Evolutionary conservation across 495 filamentous ascomycete genomes (phyloP).

Genomic region (Xylaria grammica): DNA sequence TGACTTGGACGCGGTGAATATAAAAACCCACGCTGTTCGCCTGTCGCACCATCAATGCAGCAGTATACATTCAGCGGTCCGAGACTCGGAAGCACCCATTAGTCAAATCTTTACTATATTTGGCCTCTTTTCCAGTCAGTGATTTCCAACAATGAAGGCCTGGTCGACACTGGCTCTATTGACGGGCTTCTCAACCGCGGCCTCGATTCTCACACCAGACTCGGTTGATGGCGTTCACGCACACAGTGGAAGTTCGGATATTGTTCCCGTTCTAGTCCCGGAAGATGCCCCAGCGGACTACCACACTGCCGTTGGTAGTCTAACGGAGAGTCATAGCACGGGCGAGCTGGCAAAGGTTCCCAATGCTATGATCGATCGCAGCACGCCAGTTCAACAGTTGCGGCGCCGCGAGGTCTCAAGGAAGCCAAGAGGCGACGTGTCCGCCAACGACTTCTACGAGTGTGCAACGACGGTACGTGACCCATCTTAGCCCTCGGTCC

Average conservation of each 20-base stretch:
- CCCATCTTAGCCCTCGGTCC: not conserved
- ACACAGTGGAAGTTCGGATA: not conserved
- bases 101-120: conserved; percentile 26
- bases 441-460: conserved; percentile 44
- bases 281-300: conserved; percentile 30
- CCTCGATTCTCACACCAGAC: conserved; percentile 28
- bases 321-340: conserved; percentile 31
- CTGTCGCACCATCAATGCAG: not conserved
- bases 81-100: conserved; percentile 23
- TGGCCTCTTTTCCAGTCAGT: conserved; percentile 20
- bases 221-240: conserved; percentile 16
- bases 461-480: conserved; percentile 44
- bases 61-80: not conserved
- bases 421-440: conserved; percentile 22
- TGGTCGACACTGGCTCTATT: conserved; percentile 35
- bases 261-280: conserved; percentile 16
- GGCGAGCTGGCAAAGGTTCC: too few species aligned
- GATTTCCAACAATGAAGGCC: conserved; percentile 42
- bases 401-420: conserved; percentile 32
- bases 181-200: conserved; percentile 32
- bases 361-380: too few species aligned
- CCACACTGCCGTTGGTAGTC: conserved; percentile 27
- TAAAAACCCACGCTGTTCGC: conserved; percentile 10
- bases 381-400: not conserved
- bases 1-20: conserved; percentile 9